These are phyloP conservation scores for Ustilago crameri DNA, from an alignment of 1,284 basidiomycete species.

Conservation along the genomic window DNA sequence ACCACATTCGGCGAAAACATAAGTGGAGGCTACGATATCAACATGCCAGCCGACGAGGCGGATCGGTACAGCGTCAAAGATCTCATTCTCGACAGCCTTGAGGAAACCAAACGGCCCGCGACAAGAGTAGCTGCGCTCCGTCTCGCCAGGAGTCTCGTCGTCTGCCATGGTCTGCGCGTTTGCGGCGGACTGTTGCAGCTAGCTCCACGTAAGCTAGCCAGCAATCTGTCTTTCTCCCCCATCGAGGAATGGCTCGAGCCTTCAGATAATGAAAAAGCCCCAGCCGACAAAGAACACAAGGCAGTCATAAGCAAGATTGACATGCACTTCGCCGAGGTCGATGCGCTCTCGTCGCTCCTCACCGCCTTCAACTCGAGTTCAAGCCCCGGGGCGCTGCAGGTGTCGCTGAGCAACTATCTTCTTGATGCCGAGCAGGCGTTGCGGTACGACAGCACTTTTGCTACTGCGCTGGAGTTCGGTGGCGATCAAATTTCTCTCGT, in stretches of 20 bases:
- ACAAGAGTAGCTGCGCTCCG: conserved; percentile 49
- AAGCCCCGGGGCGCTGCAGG: conserved; percentile 25
- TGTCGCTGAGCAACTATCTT: conserved; percentile 72
- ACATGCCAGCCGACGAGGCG: conserved; percentile 23
- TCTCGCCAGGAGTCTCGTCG: conserved; percentile 48
- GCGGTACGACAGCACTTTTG: conserved; percentile 52
- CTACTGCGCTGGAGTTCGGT: conserved; percentile 18
- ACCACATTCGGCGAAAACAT: conserved; percentile 4
- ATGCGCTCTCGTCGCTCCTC: conserved; percentile 35
- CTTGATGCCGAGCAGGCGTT: conserved; percentile 77
- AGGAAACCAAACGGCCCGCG: conserved; percentile 15
- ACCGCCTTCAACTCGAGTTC: conserved; percentile 14
- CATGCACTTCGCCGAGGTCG: conserved; percentile 38
- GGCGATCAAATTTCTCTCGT: conserved; percentile 72
- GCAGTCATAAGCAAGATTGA: conserved; percentile 15
- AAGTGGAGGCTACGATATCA: conserved; percentile 14
- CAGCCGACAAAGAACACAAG: not conserved
- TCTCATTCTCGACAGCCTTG: conserved; percentile 54
- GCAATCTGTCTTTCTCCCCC: not conserved
- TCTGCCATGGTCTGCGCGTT: conserved; percentile 50
- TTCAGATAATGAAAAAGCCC: not conserved
- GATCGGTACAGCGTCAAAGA: conserved; percentile 55
- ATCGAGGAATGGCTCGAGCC: conserved; percentile 21
- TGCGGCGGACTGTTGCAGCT: conserved; percentile 29
- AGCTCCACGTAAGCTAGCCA: conserved; percentile 13